Evolutionary conservation across 371 early-diverging fungal species (phyloP).

Genomic region (Amoeboradix gromovi): DNA sequence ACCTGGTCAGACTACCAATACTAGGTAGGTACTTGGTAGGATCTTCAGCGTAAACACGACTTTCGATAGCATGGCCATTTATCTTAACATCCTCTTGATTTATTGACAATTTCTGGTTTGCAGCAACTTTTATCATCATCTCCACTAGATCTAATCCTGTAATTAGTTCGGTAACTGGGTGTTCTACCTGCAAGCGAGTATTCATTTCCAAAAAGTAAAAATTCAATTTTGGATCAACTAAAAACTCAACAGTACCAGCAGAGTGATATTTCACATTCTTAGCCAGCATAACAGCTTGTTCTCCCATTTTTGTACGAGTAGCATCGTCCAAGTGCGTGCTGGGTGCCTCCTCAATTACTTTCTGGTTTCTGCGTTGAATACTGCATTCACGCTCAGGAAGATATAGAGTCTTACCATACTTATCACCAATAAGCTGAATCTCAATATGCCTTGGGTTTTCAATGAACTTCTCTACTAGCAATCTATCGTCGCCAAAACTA

Average conservation of each 20-base stretch:
- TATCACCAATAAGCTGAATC: slow-evolving; percentile 67
- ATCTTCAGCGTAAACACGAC: slow-evolving; percentile 90
- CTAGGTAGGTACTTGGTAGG: slow-evolving; percentile 63
- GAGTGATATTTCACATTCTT: slow-evolving; percentile 65
- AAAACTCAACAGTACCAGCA: slow-evolving; percentile 90
- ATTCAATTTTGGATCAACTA: slow-evolving; percentile 46
- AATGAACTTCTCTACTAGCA: slow-evolving; percentile 75
- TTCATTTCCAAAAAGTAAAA: slow-evolving; percentile 92
- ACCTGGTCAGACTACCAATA: slow-evolving; percentile 50
- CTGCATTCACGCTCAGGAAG: slow-evolving; percentile 89
- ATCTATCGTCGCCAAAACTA: slow-evolving; percentile 56
- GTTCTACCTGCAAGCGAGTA: slow-evolving; percentile 71
- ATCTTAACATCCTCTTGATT: slow-evolving; percentile 44
- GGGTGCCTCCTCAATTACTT: slow-evolving; percentile 77
- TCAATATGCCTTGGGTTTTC: slow-evolving; percentile 84
- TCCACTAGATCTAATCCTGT: slow-evolving; percentile 84
- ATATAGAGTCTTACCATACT: slow-evolving; percentile 53
- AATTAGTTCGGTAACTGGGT: slow-evolving; percentile 75
- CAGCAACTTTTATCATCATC: slow-evolving; percentile 33
- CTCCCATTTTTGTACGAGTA: slow-evolving; percentile 43
- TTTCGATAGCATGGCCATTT: slow-evolving; percentile 79
- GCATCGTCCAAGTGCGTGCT: slow-evolving; percentile 32
- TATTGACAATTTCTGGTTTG: slow-evolving; percentile 41
- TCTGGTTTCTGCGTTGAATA: slow-evolving; percentile 88
- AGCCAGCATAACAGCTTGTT: slow-evolving; percentile 69